These are phyloP conservation scores for Pseudisothecium myosuroides DNA, from an alignment of 225 moss, liverwort and hornwort species.

Conservation along the genomic window DNA sequence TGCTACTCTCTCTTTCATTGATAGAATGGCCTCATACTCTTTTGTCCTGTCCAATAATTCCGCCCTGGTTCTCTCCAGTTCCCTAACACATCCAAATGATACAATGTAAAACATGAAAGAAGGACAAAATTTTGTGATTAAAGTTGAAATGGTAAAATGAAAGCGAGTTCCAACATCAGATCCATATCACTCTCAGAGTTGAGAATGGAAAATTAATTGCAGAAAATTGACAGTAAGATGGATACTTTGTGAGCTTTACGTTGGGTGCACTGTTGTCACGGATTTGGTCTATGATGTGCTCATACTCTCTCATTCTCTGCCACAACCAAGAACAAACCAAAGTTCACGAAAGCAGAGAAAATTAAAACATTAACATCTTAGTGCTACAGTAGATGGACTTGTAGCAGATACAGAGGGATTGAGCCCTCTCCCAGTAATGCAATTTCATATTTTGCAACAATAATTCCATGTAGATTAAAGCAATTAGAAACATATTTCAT, in stretches of 20 bases:
- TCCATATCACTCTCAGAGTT: not conserved
- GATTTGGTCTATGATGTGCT: not conserved
- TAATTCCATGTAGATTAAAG: not conserved
- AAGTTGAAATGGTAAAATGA: not conserved
- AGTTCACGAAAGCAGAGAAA: not conserved
- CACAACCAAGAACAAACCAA: not conserved
- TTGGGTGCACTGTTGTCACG: not conserved
- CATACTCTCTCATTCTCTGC: constrained; percentile 12
- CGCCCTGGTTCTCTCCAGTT: constrained; percentile 5
- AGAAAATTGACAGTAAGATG: not conserved
- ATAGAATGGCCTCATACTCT: not conserved
- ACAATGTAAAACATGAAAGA: not conserved
- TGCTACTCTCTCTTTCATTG: not conserved
- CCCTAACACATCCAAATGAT: not conserved
- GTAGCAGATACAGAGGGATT: not conserved
- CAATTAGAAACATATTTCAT: not conserved
- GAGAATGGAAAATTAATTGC: not conserved
- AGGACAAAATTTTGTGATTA: not conserved
- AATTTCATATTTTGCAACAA: not conserved
- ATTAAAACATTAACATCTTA: not conserved
- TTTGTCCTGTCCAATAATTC: not conserved
- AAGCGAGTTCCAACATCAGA: not conserved
- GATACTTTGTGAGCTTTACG: not conserved
- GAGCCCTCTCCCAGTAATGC: not conserved
- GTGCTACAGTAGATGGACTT: not conserved